phyloP scores from a whole-genome alignment of 371 early-diverging fungal genomes.

The Entomophthora muscae region DNA sequence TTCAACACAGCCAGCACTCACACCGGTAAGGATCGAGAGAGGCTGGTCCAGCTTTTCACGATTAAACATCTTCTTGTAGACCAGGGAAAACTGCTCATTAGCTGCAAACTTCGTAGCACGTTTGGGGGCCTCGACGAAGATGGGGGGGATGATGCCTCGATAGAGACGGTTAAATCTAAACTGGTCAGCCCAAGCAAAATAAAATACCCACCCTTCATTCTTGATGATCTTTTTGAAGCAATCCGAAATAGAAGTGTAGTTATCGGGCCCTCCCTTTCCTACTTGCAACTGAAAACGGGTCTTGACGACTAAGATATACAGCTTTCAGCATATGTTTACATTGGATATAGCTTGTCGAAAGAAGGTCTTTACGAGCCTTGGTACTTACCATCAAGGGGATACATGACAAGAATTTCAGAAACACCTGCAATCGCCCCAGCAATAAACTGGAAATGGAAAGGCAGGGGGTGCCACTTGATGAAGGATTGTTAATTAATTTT shows the following conservation, averaged over 20 bases:
- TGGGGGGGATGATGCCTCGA: conserved; percentile 89
- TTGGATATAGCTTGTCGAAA: neutral
- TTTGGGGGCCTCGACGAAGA: conserved; percentile 96
- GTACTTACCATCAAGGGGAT: conserved; percentile 79
- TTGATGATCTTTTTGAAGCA: conserved; percentile 70
- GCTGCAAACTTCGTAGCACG: conserved; percentile 93
- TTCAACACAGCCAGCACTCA: conserved; percentile 86
- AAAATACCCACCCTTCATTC: conserved; percentile 58
- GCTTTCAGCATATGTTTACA: neutral
- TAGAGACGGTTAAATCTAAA: conserved; percentile 51
- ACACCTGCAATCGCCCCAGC: conserved; percentile 94
- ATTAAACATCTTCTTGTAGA: conserved; percentile 52
- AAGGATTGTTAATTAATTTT: neutral
- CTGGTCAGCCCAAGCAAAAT: neutral
- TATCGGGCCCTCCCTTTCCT: conserved; percentile 36
- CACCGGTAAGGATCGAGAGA: conserved; percentile 75
- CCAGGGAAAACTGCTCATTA: conserved; percentile 68
- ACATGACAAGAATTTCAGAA: conserved; percentile 88
- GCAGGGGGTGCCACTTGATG: conserved; percentile 30
- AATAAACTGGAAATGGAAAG: conserved; percentile 72
- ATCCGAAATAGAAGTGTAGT: conserved; percentile 54
- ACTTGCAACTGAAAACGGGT: conserved; percentile 92
- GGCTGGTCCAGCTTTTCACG: conserved; percentile 48
- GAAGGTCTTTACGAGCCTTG: neutral
- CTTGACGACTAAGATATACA: conserved; percentile 52